These are phyloP conservation scores for Colletotrichum sp. DNA, from an alignment of 2,329 filamentous ascomycete genomes.

Conservation along the genomic window DNA sequence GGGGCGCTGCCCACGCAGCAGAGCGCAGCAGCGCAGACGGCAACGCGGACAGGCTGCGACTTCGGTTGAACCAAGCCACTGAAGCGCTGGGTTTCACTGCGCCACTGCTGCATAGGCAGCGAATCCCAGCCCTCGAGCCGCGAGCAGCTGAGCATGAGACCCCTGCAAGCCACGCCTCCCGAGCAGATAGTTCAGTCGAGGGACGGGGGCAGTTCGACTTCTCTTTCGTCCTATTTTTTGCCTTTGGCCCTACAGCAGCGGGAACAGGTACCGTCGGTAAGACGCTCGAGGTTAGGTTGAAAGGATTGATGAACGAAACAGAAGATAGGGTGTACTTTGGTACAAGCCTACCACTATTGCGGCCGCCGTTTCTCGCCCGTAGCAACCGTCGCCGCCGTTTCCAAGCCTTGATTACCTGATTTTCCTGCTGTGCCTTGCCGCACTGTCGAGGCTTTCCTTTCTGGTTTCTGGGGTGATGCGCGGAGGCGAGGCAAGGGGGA, in stretches of 20 bases:
- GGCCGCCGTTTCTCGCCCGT: not conserved
- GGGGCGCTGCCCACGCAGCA: not conserved
- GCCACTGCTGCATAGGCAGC: conserved; percentile 16
- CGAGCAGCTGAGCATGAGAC: conserved; percentile 16
- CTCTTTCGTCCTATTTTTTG: not conserved
- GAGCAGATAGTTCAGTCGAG: conserved; percentile 8
- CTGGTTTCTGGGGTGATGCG: conserved; percentile 21
- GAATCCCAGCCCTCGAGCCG: not conserved
- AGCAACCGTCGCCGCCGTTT: not conserved
- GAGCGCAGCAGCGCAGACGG: not conserved
- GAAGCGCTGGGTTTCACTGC: conserved; percentile 12
- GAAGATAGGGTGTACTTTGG: not conserved
- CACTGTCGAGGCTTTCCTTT: not conserved
- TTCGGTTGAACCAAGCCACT: conserved; percentile 20
- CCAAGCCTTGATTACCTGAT: not conserved
- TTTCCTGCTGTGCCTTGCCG: conserved; percentile 6
- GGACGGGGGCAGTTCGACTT: not conserved
- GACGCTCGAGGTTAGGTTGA: not conserved
- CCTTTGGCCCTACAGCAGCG: not conserved
- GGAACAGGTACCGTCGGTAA: not conserved
- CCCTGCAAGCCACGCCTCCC: conserved; percentile 19
- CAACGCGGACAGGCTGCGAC: conserved; percentile 1
- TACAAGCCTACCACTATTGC: not conserved
- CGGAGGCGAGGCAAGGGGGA: not conserved
- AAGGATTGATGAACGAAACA: not conserved